Evolutionary conservation across 2,329 filamentous ascomycete genomes (phyloP).

Genomic region (Neonectria coccinea): DNA sequence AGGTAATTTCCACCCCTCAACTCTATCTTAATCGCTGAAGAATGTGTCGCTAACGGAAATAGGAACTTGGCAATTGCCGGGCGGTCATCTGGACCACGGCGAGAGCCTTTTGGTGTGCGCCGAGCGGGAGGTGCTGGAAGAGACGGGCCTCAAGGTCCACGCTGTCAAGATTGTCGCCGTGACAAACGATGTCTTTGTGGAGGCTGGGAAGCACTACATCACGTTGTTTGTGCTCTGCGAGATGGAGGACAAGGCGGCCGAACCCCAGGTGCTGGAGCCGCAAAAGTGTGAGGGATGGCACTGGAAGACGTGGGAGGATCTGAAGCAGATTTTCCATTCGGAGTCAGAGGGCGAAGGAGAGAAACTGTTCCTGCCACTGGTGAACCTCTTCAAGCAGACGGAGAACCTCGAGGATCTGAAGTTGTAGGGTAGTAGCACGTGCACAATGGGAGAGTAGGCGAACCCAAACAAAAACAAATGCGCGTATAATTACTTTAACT

Average conservation of each 20-base stretch:
- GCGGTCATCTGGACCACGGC: conserved; percentile 79
- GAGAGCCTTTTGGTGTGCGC: conserved; percentile 74
- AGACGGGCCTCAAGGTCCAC: conserved; percentile 72
- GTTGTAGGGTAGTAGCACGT: conserved; percentile 1
- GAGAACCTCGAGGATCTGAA: conserved; percentile 37
- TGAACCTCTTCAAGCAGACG: conserved; percentile 46
- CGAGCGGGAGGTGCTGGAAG: conserved; percentile 75
- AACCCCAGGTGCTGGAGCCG: conserved; percentile 63
- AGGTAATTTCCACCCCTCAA: conserved; percentile 49
- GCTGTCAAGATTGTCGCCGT: conserved; percentile 66
- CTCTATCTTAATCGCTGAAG: not conserved
- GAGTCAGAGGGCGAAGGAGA: conserved; percentile 34
- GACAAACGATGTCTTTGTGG: conserved; percentile 75
- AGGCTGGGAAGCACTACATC: conserved; percentile 76
- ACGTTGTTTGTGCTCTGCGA: conserved; percentile 75
- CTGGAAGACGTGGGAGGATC: conserved; percentile 60
- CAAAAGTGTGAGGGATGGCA: conserved; percentile 64
- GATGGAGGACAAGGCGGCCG: conserved; percentile 58
- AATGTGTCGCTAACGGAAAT: not conserved
- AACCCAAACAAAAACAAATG: no score
- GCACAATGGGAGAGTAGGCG: no score
- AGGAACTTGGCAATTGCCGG: conserved; percentile 76
- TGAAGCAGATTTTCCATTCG: conserved; percentile 47
- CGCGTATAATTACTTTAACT: no score
- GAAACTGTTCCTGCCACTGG: conserved; percentile 50